Conservation (phyloP, 2,329 filamentous ascomycete species). For the Arthrocladium fulminans region DNA sequence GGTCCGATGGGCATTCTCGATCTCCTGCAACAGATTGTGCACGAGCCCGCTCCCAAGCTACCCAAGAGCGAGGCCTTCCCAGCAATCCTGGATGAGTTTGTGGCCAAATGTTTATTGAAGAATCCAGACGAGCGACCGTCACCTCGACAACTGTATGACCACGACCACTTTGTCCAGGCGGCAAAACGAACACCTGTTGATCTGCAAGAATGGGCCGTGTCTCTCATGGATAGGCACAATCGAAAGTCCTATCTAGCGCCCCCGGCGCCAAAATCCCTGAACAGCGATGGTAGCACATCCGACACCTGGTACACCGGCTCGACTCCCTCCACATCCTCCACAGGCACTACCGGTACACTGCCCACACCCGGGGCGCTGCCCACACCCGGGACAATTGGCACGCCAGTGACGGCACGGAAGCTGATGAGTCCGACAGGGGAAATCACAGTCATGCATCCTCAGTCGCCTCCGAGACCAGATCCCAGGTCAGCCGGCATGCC, state of each 20-base stretch:
- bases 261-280: conserved; percentile 66
- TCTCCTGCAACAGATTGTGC: conserved; percentile 91
- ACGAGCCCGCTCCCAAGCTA: conserved; percentile 85
- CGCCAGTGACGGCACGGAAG: conserved; percentile 19
- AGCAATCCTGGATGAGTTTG: conserved; percentile 88
- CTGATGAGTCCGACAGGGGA: conserved; percentile 59
- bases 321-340: conserved; percentile 14
- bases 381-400: conserved; percentile 1
- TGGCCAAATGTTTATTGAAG: conserved; percentile 90
- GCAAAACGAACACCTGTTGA: conserved; percentile 95
- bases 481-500: conserved; percentile 19
- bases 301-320: conserved; percentile 23
- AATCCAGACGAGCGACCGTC: conserved; percentile 81
- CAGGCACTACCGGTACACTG: conserved; percentile 28
- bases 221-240: conserved; percentile 90
- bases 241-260: conserved; percentile 88
- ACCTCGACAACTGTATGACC: conserved; percentile 84
- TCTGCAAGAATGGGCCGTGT: conserved; percentile 83
- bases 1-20: conserved; percentile 90
- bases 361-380: conserved; percentile 33
- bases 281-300: conserved; percentile 42
- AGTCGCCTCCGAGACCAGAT: conserved; percentile 24
- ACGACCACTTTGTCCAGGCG: conserved; percentile 88
- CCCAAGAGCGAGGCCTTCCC: conserved; percentile 98
- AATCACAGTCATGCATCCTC: conserved; percentile 51